Evolutionary conservation across 495 filamentous ascomycete genomes (phyloP), one percentile per base, ranked within the genome.

Genomic region (Penicillium lagena): DNA sequence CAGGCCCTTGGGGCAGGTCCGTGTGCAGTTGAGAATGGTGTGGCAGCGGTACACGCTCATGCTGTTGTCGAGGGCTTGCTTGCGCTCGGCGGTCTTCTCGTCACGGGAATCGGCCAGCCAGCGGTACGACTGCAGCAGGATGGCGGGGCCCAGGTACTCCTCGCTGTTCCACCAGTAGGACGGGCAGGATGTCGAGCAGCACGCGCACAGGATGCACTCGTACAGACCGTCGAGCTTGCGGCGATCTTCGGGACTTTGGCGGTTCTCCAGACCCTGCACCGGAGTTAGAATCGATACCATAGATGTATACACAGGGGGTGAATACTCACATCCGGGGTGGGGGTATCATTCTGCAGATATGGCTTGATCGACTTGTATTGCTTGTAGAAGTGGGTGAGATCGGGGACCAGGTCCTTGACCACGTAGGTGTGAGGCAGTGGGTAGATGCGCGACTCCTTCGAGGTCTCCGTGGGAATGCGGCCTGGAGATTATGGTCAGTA

Each of bases 361-460:
- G 93, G 93, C 80, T 98, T 95, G 74, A 98, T 95, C 15, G 91
- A 96, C 73, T 95, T 95, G 82, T 98, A 98, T 79, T 98, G 93
- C 77, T 96, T 96, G 85, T 98, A 98, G 82, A 98, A 96, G 48
- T 87, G 86, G 54, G 93, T 98, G 53, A 98, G 72, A 66, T 98
- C 93, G 39, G 93, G 91, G 10, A 98, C 91, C 49, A 98, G 79
- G 63, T 98, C 93, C 81, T 96, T 98, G 72, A 98, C 91, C 54
- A 97, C 86, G 76, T 95, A 98, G 65, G 90, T 98, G 77, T 98
- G 93, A 50, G 93, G 93, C 46, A 98, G 79, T 11, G 93, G 93
- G 72, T 98, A 98, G 76, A 98, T 93, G 77, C 95, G 93, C 57
- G 87, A 77, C 54, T 95, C 87, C 52, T 83, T 73, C 50, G 61